These are phyloP conservation scores for Chlorociboria aeruginascens DNA, from an alignment of 495 filamentous ascomycete species.

Conservation along the genomic window DNA sequence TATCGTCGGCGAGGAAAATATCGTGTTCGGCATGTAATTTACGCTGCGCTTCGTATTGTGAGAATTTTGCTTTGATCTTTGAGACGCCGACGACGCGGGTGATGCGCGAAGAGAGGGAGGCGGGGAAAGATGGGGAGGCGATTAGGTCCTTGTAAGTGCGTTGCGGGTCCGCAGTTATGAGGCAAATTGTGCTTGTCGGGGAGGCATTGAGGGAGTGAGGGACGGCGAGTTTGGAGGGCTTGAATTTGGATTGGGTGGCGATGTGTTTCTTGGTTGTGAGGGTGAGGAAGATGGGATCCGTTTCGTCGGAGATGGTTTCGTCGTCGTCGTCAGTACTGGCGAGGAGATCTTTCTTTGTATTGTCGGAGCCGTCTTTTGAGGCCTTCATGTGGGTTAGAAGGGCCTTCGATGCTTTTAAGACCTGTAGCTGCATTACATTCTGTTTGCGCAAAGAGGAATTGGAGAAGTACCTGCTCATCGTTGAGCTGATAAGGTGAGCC, in stretches of 20 bases:
- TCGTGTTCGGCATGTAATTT: constrained; percentile 77
- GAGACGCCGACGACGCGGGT: constrained; percentile 67
- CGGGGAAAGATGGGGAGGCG: constrained; percentile 60
- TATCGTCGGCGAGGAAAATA: constrained; percentile 78
- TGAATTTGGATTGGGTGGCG: constrained; percentile 59
- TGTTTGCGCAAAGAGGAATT: background rate
- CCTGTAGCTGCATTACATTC: constrained; percentile 6
- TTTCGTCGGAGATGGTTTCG: constrained; percentile 29
- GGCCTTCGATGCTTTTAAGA: constrained; percentile 63
- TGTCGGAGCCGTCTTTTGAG: constrained; percentile 44
- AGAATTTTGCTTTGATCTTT: constrained; percentile 79
- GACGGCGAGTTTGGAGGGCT: constrained; percentile 49
- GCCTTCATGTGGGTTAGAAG: constrained; percentile 70
- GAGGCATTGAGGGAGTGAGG: constrained; percentile 61
- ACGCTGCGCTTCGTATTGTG: constrained; percentile 72
- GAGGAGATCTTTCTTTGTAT: constrained; percentile 56
- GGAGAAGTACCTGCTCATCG: constrained; percentile 27
- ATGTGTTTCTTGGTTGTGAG: constrained; percentile 87
- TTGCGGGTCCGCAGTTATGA: constrained; percentile 81
- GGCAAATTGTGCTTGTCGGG: constrained; percentile 56
- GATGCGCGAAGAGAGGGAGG: constrained; percentile 57
- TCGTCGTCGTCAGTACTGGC: constrained; percentile 44
- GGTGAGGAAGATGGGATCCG: constrained; percentile 61
- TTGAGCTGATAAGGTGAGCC: constrained; percentile 24
- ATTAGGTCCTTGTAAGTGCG: constrained; percentile 81